These are phyloP conservation scores for Kwoniella europaea DNA, from an alignment of 768 basidiomycete genomes.

Conservation along the genomic window DNA sequence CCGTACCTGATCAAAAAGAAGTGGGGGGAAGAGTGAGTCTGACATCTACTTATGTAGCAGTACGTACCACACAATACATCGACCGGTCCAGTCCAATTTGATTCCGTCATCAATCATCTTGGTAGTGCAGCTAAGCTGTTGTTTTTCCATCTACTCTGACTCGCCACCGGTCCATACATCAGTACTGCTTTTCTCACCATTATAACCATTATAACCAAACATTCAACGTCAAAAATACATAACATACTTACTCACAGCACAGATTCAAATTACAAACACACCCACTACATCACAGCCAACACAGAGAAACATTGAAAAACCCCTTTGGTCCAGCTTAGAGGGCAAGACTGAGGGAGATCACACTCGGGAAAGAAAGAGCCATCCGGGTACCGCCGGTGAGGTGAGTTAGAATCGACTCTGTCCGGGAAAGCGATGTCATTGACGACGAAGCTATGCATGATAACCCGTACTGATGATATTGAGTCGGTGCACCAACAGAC, in stretches of 20 bases:
- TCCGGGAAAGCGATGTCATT: background rate
- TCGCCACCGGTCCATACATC: background rate
- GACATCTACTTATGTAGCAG: background rate
- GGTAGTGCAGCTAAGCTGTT: no score
- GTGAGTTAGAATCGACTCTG: slow-evolving; percentile 2
- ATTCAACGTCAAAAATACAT: background rate
- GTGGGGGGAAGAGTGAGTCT: background rate
- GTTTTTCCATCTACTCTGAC: background rate
- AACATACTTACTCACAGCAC: background rate
- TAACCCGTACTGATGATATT: background rate
- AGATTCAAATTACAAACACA: no score
- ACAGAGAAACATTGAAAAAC: background rate
- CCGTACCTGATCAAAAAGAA: background rate
- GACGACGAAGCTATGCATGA: slow-evolving; percentile 12
- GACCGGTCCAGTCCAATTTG: background rate
- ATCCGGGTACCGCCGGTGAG: slow-evolving; percentile 11
- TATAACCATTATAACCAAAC: background rate
- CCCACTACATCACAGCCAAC: background rate
- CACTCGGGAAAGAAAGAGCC: background rate
- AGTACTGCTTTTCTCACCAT: slow-evolving; percentile 1
- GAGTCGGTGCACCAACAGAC: background rate
- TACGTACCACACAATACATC: background rate
- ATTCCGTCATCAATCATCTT: background rate
- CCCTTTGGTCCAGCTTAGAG: background rate
- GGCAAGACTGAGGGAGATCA: background rate